Percentiles rank a stretch among this genome's conserved stretches.
phyloP scores from a whole-genome alignment of 1,139 yeast genomes.

The Saccharomyces hybrid region DNA sequence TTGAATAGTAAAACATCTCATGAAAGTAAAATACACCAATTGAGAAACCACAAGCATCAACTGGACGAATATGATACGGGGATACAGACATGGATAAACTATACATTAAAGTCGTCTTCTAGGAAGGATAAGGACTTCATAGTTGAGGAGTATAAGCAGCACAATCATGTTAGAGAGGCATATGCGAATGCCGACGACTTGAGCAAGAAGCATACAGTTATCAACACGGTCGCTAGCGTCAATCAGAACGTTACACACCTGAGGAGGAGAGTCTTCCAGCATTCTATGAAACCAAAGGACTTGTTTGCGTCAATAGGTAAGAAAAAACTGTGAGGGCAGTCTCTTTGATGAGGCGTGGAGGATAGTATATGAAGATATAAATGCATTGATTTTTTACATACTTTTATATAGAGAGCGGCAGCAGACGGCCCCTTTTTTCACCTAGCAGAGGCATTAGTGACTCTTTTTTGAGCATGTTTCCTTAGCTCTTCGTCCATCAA shows the following conservation, averaged over 20 bases:
- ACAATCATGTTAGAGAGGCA: slow-evolving; percentile 31
- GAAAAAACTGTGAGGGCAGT: slow-evolving; percentile 12
- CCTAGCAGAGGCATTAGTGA: slow-evolving; percentile 27
- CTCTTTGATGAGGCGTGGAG: no score
- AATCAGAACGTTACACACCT: slow-evolving; percentile 32
- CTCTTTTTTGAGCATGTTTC: slow-evolving; percentile 50
- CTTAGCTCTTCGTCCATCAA: slow-evolving; percentile 83
- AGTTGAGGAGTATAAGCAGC: slow-evolving; percentile 29
- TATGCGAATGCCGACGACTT: slow-evolving; percentile 32
- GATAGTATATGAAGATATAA: neutral
- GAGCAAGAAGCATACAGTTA: slow-evolving; percentile 29
- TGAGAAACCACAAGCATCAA: slow-evolving; percentile 17
- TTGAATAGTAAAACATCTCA: slow-evolving; percentile 21
- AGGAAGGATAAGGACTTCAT: slow-evolving; percentile 22
- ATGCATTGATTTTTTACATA: neutral
- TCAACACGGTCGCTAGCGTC: slow-evolving; percentile 31
- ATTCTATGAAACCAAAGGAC: slow-evolving; percentile 31
- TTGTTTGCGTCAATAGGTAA: slow-evolving; percentile 31
- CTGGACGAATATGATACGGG: slow-evolving; percentile 25
- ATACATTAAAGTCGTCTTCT: slow-evolving; percentile 25
- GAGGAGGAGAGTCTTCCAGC: slow-evolving; percentile 30
- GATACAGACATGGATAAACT: slow-evolving; percentile 28
- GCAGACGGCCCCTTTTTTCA: neutral
- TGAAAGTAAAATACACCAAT: slow-evolving; percentile 19
- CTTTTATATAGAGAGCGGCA: neutral